Percentiles rank a stretch among this genome's conserved stretches.
phyloP scores from a whole-genome alignment of 2,329 filamentous ascomycete species.

The Xylariales sp. region DNA sequence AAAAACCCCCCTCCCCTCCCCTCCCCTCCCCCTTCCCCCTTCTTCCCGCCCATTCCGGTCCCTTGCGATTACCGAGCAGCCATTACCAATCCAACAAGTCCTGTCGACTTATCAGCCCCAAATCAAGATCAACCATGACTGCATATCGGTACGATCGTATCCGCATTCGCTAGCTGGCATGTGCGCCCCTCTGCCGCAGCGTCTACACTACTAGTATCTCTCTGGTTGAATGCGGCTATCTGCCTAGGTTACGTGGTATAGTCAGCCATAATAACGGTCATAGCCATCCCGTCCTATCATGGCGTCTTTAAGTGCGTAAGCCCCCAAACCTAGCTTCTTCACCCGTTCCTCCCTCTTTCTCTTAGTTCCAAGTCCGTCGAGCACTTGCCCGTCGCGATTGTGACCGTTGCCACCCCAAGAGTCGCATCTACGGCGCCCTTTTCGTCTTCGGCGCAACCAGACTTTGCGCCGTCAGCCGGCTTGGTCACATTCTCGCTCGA shows the following conservation, averaged over 20 bases:
- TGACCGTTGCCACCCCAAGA: background rate
- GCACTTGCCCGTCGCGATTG: background rate
- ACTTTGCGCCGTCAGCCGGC: constrained; percentile 7
- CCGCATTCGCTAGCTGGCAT: constrained; percentile 43
- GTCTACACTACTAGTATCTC: constrained; percentile 3
- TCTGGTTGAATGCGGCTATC: constrained; percentile 45
- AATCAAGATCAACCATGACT: constrained; percentile 44
- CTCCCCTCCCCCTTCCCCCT: constrained; percentile 1
- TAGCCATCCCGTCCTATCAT: constrained; percentile 36
- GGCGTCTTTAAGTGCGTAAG: constrained; percentile 50
- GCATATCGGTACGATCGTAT: constrained; percentile 43
- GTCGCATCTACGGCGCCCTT: constrained; percentile 19
- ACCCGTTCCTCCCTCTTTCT: constrained; percentile 17
- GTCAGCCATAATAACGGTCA: constrained; percentile 13
- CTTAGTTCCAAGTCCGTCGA: background rate
- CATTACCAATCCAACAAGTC: constrained; percentile 24
- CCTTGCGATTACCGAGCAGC: constrained; percentile 9
- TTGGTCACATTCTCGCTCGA: constrained; percentile 4
- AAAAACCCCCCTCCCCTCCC: background rate
- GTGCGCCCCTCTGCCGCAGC: constrained; percentile 37
- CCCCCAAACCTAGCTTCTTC: constrained; percentile 27
- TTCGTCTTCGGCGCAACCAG: constrained; percentile 25
- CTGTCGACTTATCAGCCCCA: constrained; percentile 33
- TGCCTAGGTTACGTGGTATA: too few relatives aligned
- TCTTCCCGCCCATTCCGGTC: constrained; percentile 17